Base-by-base conservation (phyloP, 768 basidiomycete genomes). In the Coprinopsis marcescibilis region DNA sequence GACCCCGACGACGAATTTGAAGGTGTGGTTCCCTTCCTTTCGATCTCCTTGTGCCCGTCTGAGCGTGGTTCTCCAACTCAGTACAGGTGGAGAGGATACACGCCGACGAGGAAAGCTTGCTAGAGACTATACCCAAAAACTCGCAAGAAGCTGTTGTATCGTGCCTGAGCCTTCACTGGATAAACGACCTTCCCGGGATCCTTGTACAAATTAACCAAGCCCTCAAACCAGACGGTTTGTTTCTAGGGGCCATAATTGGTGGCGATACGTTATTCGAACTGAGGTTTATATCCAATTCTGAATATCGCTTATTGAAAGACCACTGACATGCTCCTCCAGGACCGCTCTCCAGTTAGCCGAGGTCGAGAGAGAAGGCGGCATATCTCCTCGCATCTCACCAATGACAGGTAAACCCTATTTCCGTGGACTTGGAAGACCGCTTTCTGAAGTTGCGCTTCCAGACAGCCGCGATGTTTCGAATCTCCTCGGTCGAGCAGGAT, bases 181-280 rank as follows among this genome's bases (percentile, higher is more conserved):
- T 96, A 11, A 98, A 98, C 56, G 96, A 99, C 66, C 76, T 99
- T 4, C 95, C 93, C 51, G 92, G 94, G 89, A 25, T 21, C 32
- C 17, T 99, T 10, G 74, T 90, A 7, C 96, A 98, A 60, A 89
- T 96, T 47, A 81, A 78, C 53, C 83, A 89, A 65, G 80, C 83
- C 1, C 66, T 99, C 11, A 73, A 80, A 55, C 89, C 94, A 0
- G 95, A 98, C 61, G 96, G 95, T 2, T 78, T 97, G 24, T 98
- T 99, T 60, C 72, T 99, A 14, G 94, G 85, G 12, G 91, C 94
- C 13, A 85, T 98, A 72, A 80, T 97, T 47, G 96, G 96, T 13
- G 94, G 96, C 2, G 96, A 98, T 50, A 94, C 93, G 0, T 70
- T 99, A 4, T 99, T 97, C 58, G 96, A 99, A 66, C 71, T 99